These are phyloP conservation scores for Pseudomassariella vexata DNA, from an alignment of 2,329 filamentous ascomycete species.

Conservation along the genomic window DNA sequence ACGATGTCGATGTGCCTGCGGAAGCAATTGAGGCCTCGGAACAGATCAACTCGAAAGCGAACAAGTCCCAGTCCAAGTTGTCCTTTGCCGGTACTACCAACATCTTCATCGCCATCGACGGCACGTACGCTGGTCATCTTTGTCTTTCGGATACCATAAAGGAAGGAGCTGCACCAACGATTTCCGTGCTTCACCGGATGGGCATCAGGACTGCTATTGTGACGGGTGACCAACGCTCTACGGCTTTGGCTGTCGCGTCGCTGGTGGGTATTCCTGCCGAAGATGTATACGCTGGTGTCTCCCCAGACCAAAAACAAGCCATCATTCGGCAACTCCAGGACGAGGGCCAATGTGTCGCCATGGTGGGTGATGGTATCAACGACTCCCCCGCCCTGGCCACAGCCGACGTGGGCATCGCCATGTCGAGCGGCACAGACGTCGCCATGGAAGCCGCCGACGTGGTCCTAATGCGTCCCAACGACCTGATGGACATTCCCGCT, in stretches of 20 bases:
- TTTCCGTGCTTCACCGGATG: slow-evolving; percentile 78
- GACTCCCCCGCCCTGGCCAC: slow-evolving; percentile 93
- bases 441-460: slow-evolving; percentile 97
- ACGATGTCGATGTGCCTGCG: slow-evolving; percentile 60
- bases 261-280: slow-evolving; percentile 73
- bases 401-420: slow-evolving; percentile 87
- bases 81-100: slow-evolving; percentile 69
- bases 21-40: slow-evolving; percentile 60
- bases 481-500: slow-evolving; percentile 89
- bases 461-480: slow-evolving; percentile 88
- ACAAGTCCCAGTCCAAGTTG: slow-evolving; percentile 28
- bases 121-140: slow-evolving; percentile 72
- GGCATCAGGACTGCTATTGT: slow-evolving; percentile 85
- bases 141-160: slow-evolving; percentile 90
- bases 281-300: slow-evolving; percentile 80
- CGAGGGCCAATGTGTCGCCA: slow-evolving; percentile 74
- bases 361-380: slow-evolving; percentile 99
- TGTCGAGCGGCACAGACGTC: slow-evolving; percentile 89
- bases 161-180: slow-evolving; percentile 72
- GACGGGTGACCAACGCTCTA: slow-evolving; percentile 83
- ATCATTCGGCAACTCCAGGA: slow-evolving; percentile 76
- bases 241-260: slow-evolving; percentile 76
- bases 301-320: slow-evolving; percentile 82
- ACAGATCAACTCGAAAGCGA: slow-evolving; percentile 44
- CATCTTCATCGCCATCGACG: slow-evolving; percentile 87